Evolutionary conservation across 164 flowering plant genomes (phyloP).

Genomic region (Aristolochia californica): DNA sequence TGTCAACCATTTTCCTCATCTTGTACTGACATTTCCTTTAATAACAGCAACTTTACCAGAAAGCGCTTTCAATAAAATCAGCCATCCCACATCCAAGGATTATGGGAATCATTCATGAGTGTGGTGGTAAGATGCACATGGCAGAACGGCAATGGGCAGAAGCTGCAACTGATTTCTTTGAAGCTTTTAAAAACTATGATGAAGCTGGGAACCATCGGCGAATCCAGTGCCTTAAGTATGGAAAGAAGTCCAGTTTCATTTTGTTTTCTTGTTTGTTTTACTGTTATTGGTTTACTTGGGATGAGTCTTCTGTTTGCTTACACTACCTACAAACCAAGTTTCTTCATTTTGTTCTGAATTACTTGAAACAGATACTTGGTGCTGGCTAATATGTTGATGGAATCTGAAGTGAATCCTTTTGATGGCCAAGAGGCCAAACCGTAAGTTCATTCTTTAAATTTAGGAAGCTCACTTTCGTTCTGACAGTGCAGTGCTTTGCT

Average conservation of each 20-base stretch:
- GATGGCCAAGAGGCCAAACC: constrained; percentile 99
- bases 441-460: constrained; percentile 32
- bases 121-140: constrained; percentile 99
- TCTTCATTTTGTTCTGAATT: no score
- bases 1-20: no score
- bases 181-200: constrained; percentile 98
- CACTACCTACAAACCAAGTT: no score
- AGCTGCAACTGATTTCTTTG: constrained; percentile 98
- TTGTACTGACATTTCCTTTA: neutral
- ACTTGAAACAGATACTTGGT: constrained; percentile 54
- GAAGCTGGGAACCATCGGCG: constrained; percentile 99
- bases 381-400: constrained; percentile 96
- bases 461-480: neutral
- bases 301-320: no score
- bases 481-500: neutral
- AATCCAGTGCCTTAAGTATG: constrained; percentile 95
- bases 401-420: constrained; percentile 96
- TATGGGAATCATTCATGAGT: constrained; percentile 98
- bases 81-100: constrained; percentile 99
- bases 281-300: no score
- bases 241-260: no score
- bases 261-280: no score
- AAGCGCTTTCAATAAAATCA: constrained; percentile 90
- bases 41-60: constrained; percentile 89
- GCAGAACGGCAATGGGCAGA: constrained; percentile 99